Evolutionary conservation across 352 stramenopile species (phyloP), one percentile per base, ranked within the genome.

Genomic region (Globisporangium cederbergense): DNA sequence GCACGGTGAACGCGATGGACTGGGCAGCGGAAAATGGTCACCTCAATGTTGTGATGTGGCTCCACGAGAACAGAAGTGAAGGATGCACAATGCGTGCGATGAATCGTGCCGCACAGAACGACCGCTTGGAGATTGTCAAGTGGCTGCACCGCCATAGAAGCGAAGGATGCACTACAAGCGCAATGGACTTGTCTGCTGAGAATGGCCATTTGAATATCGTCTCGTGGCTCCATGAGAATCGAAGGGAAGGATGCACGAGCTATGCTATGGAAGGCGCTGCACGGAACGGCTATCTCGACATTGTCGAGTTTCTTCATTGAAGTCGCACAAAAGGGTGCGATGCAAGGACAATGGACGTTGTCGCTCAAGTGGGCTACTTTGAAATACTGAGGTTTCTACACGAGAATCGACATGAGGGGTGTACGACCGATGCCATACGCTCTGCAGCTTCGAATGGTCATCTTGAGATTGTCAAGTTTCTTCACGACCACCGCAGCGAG

Each of bases 1-100:
- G 16, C 32, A 20, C 43, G 10, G 20, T 25, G 6, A 13, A 32
- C 1, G 57, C 32, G 25, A 51, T 64, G 34, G 34, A 58, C 7
- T 16, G 13, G 13, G 59, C 34, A 8, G 45, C 46, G 7, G 11
- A 36, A 3, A 10, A 25, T 1, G 58, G 45, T 2, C 34, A 63
- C 45, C 30, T 63, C 18, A 46, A 56, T n/a, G 32, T 53, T n/a
- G 13, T 63, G 3, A 22, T 22, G 57, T 63, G 43, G 43, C 43
- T 63, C 16, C 45, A 56, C 30, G 30, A 14, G 10, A 63, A 61
- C 18, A 42, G 56, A 3, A 38, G 16, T 18, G 56, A 61, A 43
- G 56, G 40, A 22, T 52, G 40, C 14, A 30, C 56, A 0, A 7
- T 14, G 8, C 10, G 25, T 8, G 56, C 56, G 13, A 61, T 61